Evolutionary conservation across 805 yeast species (phyloP).

Genomic region (Pichia kluyveri): DNA sequence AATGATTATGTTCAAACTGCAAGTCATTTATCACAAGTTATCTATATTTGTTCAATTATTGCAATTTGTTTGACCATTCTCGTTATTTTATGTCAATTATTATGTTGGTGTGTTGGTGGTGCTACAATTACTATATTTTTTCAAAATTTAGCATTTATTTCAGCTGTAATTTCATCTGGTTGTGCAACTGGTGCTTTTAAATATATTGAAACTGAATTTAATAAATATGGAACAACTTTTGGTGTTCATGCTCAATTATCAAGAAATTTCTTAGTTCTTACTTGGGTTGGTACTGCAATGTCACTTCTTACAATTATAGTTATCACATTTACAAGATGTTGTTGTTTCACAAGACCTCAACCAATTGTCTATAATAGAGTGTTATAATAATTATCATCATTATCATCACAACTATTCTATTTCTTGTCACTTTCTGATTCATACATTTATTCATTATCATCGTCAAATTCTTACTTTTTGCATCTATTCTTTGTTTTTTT

Average conservation of each 20-base stretch:
- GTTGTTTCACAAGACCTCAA: slow-evolving; percentile 4
- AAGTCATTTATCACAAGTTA: slow-evolving; percentile 42
- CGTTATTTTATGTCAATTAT: slow-evolving; percentile 33
- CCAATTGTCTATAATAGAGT: slow-evolving; percentile 5
- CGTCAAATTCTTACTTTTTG: too few species aligned
- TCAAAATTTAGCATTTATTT: slow-evolving; percentile 9
- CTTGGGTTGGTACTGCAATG: slow-evolving; percentile 20
- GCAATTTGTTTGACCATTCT: slow-evolving; percentile 38
- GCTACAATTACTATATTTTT: slow-evolving; percentile 22
- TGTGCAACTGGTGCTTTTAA: slow-evolving; percentile 50
- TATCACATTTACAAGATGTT: slow-evolving; percentile 11
- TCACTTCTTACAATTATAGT: slow-evolving; percentile 10
- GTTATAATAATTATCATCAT: not conserved
- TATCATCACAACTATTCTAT: too few species aligned
- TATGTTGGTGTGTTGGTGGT: slow-evolving; percentile 20
- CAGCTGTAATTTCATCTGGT: slow-evolving; percentile 14
- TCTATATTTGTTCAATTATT: slow-evolving; percentile 46
- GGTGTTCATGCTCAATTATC: slow-evolving; percentile 48
- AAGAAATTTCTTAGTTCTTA: slow-evolving; percentile 15
- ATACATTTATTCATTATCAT: too few species aligned
- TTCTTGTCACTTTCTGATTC: too few species aligned
- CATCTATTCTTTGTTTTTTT: too few species aligned
- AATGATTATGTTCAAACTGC: slow-evolving; percentile 36
- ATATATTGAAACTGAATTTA: slow-evolving; percentile 41
- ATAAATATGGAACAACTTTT: slow-evolving; percentile 34